Evolutionary conservation across 2,329 filamentous ascomycete species (phyloP), one percentile per base, ranked within the genome.

Genomic region (Colletotrichum sansevieriae): DNA sequence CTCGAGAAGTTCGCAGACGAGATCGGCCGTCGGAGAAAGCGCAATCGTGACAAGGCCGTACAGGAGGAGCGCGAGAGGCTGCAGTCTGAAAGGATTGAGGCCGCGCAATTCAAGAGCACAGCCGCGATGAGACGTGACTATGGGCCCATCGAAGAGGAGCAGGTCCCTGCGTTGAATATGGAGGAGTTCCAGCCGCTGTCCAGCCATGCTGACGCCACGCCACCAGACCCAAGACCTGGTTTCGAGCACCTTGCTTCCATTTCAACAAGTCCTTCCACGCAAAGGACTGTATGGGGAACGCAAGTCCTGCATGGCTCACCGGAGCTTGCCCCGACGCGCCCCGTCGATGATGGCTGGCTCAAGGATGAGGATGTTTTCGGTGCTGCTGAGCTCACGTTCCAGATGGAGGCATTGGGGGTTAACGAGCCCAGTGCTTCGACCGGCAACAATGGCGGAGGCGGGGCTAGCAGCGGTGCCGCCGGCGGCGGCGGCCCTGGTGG

Each of bases 251-350:
- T 97, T 22, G 92, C 92, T 0, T 91, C 90, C 1, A 90, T 95
- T 73, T 95, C 93, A 4, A 95, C 92, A 1, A 97, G 92, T 71
- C 94, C 95, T 0, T 90, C 89, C 7, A 88, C 89, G 0, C 84
- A 88, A 46, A 90, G 90, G 70, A 98, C 95, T 0, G 93, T 98
- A 0, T 98, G 95, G 95, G 95, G 95, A n/a, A 98, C 95, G 0
- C 85, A 88, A 3, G 89, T 87, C 0, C 82, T 97, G 3, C 82
- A 89, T 0, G 81, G 81, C 1, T 90, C 88, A 3, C 88, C 90
- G 2, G 85, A 87, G 11, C 74, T 89, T 33, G 79, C 79, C 33
- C 54, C 62, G 7, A 22, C 43, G 2, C 56, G 65, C 29, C 77
- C 84, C 3, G 70, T 79, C 1, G 89, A 94, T 70, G 95, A 98